phyloP scores from a whole-genome alignment of 73 alveolate species.

The Urostyla sp. region DNA sequence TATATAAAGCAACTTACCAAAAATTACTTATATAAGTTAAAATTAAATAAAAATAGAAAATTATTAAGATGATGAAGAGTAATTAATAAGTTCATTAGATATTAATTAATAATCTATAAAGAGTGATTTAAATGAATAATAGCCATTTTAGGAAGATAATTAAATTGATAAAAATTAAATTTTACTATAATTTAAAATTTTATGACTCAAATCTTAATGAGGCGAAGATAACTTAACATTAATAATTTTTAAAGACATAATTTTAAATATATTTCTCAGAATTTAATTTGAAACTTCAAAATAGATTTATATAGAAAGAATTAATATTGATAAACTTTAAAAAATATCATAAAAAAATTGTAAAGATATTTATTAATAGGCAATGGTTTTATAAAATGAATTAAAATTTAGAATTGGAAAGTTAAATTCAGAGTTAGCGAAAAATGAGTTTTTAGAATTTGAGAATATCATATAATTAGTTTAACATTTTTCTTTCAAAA shows the following conservation, averaged over 20 bases:
- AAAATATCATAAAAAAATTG: not conserved
- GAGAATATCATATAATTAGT: not conserved
- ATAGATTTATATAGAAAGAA: constrained; percentile 1
- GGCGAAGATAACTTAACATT: not conserved
- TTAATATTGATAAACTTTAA: not conserved
- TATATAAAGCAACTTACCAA: not conserved
- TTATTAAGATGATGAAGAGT: not conserved
- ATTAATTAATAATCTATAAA: not conserved
- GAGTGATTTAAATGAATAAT: not conserved
- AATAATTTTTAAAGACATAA: constrained; percentile 5
- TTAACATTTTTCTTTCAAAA: not conserved
- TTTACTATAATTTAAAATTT: not conserved
- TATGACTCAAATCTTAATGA: not conserved
- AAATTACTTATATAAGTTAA: not conserved
- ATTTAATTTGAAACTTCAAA: not conserved
- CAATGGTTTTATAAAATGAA: not conserved
- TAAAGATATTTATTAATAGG: not conserved
- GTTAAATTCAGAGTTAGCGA: not conserved
- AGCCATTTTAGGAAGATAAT: not conserved
- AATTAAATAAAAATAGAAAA: not conserved
- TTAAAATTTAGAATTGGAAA: constrained; percentile 6
- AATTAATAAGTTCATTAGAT: not conserved
- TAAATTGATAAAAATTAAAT: not conserved
- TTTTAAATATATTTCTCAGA: not conserved
- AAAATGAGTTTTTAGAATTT: not conserved